A percentile compares a stretch with the other conserved stretches of the same genome.
Conservation (phyloP, 257 asterid genomes). For the Galeopsis tetrahit region DNA sequence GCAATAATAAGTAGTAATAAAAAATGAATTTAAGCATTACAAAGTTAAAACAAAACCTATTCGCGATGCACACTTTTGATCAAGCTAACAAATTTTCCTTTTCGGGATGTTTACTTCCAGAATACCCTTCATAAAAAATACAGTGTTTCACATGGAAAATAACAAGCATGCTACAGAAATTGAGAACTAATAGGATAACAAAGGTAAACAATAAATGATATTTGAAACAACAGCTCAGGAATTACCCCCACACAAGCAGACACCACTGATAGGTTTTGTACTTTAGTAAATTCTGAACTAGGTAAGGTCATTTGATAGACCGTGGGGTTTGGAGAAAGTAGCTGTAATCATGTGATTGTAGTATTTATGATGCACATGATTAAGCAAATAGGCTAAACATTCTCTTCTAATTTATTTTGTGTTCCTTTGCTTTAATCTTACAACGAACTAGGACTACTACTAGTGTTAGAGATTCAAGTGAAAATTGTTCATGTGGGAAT, state of each 20-base stretch:
- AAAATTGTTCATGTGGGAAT: not conserved
- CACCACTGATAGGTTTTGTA: not conserved
- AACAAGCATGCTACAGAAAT: conserved; percentile 25
- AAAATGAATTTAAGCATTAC: conserved; percentile 1
- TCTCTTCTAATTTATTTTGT: not conserved
- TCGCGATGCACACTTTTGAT: not conserved
- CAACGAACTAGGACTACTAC: not conserved
- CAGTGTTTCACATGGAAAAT: not conserved
- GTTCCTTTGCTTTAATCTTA: not conserved
- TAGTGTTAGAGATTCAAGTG: not conserved
- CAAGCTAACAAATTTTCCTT: conserved; percentile 1
- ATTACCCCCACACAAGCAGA: conserved; percentile 8
- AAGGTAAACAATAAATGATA: not conserved
- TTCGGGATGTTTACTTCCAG: conserved; percentile 1
- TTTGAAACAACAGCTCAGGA: not conserved
- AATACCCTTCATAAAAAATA: not conserved
- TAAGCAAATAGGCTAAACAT: not conserved
- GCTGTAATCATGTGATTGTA: not conserved
- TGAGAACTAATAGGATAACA: not conserved
- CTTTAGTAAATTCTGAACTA: not conserved
- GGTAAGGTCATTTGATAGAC: conserved; percentile 10
- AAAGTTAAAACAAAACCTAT: not conserved
- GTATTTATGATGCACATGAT: conserved; percentile 7
- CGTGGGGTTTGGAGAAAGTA: not conserved
- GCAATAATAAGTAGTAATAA: conserved; percentile 12